A percentile compares a stretch with the other conserved stretches of the same genome.
Evolutionary conservation across 768 basidiomycete genomes (phyloP).

Genomic region (Amyloporia xantha): DNA sequence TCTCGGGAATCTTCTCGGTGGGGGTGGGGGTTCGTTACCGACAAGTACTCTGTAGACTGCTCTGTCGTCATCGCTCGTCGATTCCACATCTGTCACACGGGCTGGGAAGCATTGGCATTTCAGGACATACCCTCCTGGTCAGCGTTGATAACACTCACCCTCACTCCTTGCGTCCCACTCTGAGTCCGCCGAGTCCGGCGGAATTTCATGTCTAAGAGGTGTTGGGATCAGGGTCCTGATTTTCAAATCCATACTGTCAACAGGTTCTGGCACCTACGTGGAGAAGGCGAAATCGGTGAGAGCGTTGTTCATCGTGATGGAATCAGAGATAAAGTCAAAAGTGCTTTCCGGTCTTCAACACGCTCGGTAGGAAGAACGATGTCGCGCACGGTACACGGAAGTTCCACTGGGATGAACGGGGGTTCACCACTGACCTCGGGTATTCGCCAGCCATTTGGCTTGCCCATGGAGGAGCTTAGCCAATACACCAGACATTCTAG

Average conservation of each 20-base stretch:
- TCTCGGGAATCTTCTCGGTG: no score
- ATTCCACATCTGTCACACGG: no score
- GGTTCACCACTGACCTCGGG: slow-evolving; percentile 21
- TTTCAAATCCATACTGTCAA: slow-evolving; percentile 13
- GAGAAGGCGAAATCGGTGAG: slow-evolving; percentile 15
- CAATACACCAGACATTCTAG: slow-evolving; percentile 22
- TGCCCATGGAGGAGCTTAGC: slow-evolving; percentile 18
- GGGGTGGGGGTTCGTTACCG: no score
- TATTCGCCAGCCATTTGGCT: slow-evolving; percentile 10
- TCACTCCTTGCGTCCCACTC: neutral
- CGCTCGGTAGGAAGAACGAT: slow-evolving; percentile 7
- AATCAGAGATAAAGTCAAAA: slow-evolving; percentile 8
- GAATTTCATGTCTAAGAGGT: neutral
- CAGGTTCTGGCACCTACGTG: slow-evolving; percentile 39
- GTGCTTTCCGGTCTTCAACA: slow-evolving; percentile 5
- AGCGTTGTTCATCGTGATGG: slow-evolving; percentile 8
- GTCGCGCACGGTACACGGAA: slow-evolving; percentile 12
- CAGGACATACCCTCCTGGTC: no score
- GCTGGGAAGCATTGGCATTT: no score
- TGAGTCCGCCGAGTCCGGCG: neutral
- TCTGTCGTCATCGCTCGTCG: no score
- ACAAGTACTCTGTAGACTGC: no score
- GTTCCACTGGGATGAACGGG: neutral
- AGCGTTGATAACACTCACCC: slow-evolving; percentile 1
- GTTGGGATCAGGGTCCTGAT: neutral